Evolutionary conservation across 495 filamentous ascomycete species (phyloP).

Genomic region (Neurospora terricola): DNA sequence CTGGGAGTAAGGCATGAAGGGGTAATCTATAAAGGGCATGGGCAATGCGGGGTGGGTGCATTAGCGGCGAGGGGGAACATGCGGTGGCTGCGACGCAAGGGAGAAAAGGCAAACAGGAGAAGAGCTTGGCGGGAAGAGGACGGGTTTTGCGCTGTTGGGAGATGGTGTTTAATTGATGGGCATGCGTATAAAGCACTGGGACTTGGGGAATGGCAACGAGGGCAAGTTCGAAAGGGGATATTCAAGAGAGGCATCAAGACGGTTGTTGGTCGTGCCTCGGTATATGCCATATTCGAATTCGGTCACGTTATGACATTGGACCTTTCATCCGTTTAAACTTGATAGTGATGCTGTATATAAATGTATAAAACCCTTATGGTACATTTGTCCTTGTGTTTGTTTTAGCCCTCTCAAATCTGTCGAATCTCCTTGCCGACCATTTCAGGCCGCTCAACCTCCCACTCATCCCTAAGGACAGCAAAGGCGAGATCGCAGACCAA

Average conservation of each 20-base stretch:
- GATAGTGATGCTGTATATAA: background rate
- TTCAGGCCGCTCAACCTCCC: slow-evolving; percentile 86
- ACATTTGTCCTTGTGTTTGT: background rate
- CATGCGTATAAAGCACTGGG: background rate
- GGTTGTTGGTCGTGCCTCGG: background rate
- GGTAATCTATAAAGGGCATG: background rate
- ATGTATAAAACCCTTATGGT: background rate
- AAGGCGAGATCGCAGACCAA: slow-evolving; percentile 75
- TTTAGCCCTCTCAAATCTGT: slow-evolving; percentile 53
- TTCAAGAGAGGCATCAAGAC: background rate
- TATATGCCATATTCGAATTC: background rate
- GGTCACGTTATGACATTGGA: background rate
- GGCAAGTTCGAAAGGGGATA: background rate
- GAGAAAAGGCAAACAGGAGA: background rate
- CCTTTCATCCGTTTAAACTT: background rate
- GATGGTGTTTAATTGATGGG: background rate
- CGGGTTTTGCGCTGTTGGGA: background rate
- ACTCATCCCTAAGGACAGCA: slow-evolving; percentile 83
- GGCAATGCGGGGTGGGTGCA: background rate
- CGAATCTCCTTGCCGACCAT: slow-evolving; percentile 76
- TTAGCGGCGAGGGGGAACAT: background rate
- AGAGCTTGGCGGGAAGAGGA: background rate
- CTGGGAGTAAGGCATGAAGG: background rate
- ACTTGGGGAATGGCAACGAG: background rate
- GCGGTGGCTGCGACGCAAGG: background rate